Percentiles rank a stretch among this genome's conserved stretches.
These are phyloP conservation scores for Copromyces sp. DNA, from an alignment of 495 filamentous ascomycete genomes.

Conservation along the genomic window DNA sequence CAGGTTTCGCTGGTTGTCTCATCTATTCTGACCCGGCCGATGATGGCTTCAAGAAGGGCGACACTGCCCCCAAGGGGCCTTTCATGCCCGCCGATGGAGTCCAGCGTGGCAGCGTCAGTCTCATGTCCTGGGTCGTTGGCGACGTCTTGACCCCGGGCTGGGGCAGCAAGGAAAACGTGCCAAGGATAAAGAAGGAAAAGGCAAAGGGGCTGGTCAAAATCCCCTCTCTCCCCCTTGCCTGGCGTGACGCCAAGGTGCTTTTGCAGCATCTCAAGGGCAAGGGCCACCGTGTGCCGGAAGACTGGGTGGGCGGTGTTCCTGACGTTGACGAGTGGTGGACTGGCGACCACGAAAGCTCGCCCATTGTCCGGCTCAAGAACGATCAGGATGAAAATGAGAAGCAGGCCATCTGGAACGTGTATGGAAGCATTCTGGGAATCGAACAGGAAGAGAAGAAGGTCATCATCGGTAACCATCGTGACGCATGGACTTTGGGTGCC, in stretches of 20 bases:
- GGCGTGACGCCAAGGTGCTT: constrained; percentile 76
- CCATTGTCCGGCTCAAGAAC: constrained; percentile 75
- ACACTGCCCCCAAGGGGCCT: constrained; percentile 60
- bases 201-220: constrained; percentile 69
- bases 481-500: constrained; percentile 86
- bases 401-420: constrained; percentile 83
- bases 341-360: constrained; percentile 57
- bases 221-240: constrained; percentile 78
- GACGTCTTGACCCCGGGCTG: constrained; percentile 86
- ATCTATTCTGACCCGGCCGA: constrained; percentile 85
- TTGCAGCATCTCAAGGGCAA: constrained; percentile 67
- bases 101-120: constrained; percentile 70
- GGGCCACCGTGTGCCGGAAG: constrained; percentile 57
- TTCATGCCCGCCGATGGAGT: constrained; percentile 73
- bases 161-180: constrained; percentile 60
- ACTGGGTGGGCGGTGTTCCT: constrained; percentile 69
- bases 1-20: constrained; percentile 75
- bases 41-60: constrained; percentile 62
- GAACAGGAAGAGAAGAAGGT: constrained; percentile 79
- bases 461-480: constrained; percentile 87
- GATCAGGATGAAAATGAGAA: constrained; percentile 73
- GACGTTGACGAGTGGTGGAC: constrained; percentile 72
- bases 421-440: constrained; percentile 69
- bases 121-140: constrained; percentile 74
- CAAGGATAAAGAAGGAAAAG: constrained; percentile 55